Base-by-base conservation (phyloP, 257 asterid genomes). In the Rhazya stricta region DNA sequence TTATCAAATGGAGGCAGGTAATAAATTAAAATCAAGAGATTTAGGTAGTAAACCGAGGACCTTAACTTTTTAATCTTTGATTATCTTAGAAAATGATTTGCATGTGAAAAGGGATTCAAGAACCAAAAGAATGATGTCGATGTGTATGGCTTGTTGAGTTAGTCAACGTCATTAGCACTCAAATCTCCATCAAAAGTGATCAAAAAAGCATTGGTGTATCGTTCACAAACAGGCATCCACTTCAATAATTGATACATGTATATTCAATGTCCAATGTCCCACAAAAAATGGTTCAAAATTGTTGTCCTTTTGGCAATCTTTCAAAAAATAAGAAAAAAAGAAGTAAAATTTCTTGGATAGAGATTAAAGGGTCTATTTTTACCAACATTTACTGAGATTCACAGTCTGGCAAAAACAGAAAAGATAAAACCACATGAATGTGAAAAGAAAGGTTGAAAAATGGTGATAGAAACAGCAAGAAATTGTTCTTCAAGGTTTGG, bases 91-190 rank as follows among this genome's bases (percentile, higher is more conserved):
- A 39, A 39, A 39, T 39, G 43, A 39, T 9, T 48, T 29, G 37
- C 46, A 60, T 21, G 71, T 11, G 3, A 32, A 67, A 41, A 39
- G 6, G 13, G 30, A 48, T 46, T 69, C 60, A 54, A 29, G 60
- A 67, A 68, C 48, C 43, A 53, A 54, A 56, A n/a, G 6, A 27
- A n/a, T n/a, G 39, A 42, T 19, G 27, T 27, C 27, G 19, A 67
- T 76, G 8, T 41, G 16, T 36, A 12, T 70, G 70, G 66, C 39
- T 71, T 46, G 61, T 58, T 43, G 29, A 76, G 74, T 68, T 50
- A 71, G 80, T 77, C 80, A 62, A 42, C 67, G 66, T 77, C 80
- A 71, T 77, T 77, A 71, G 56, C 32, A n/a, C 56, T 57, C 29
- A 76, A 42, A 57, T 56, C 61, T 18, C 50, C 58, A 42, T 69